A percentile compares a stretch with the other conserved stretches of the same genome.
phyloP scores from a whole-genome alignment of 192 early-diverging fungal species.

The Coemansia sp. region DNA sequence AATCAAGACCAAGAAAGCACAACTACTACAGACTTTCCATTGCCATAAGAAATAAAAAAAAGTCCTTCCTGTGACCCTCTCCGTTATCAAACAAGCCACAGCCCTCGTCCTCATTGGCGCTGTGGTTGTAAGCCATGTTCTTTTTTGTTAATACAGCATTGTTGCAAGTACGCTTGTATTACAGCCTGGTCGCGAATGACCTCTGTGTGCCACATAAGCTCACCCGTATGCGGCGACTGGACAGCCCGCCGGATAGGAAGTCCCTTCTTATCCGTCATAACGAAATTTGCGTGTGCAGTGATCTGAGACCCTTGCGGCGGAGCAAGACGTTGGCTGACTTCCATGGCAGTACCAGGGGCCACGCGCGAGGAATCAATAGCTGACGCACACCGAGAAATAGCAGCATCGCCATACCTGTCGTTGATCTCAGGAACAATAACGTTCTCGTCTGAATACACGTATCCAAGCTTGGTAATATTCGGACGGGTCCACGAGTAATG shows the following conservation, averaged over 20 bases:
- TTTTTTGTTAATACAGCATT: constrained; percentile 79
- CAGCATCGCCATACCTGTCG: too few species aligned
- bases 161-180: constrained; percentile 89
- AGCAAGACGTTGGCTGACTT: constrained; percentile 39
- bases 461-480: too few species aligned
- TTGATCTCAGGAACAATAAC: too few species aligned
- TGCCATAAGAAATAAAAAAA: too few species aligned
- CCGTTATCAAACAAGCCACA: constrained; percentile 10
- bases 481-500: too few species aligned
- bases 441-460: too few species aligned
- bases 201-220: constrained; percentile 75
- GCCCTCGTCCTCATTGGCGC: constrained; percentile 20
- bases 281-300: constrained; percentile 53
- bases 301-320: constrained; percentile 11
- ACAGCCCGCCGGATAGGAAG: constrained; percentile 50
- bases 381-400: neutral
- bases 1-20: too few species aligned
- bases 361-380: constrained; percentile 25
- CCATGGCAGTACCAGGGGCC: constrained; percentile 39
- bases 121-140: constrained; percentile 31
- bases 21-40: too few species aligned
- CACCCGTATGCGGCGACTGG: constrained; percentile 61
- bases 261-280: constrained; percentile 44
- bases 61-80: neutral
- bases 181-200: constrained; percentile 80